A percentile compares a stretch with the other conserved stretches of the same genome.
Evolutionary conservation across 2,329 filamentous ascomycete species (phyloP).

Genomic region (Fusarium nodosum): DNA sequence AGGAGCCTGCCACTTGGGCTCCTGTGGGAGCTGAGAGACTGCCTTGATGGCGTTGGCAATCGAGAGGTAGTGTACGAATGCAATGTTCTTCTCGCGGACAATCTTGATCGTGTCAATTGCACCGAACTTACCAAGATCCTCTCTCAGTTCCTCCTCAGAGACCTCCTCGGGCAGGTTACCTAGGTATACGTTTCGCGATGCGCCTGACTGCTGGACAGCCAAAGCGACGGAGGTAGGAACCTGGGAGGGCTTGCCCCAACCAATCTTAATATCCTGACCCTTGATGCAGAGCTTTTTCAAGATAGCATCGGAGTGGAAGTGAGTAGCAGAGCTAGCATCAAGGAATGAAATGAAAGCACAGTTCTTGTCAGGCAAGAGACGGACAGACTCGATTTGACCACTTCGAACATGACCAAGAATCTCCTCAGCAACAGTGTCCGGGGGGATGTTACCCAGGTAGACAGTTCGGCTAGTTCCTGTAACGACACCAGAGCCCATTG

Average conservation of each 20-base stretch:
- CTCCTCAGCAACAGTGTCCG: constrained; percentile 96
- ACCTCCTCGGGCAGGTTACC: constrained; percentile 94
- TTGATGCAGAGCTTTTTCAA: constrained; percentile 99
- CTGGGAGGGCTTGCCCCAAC: constrained; percentile 98
- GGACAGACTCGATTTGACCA: constrained; percentile 98
- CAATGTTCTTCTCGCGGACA: constrained; percentile 97
- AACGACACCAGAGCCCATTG: constrained; percentile 82
- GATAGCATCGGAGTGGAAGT: constrained; percentile 99
- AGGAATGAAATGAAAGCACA: constrained; percentile 99
- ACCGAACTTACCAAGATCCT: constrained; percentile 96
- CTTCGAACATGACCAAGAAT: constrained; percentile 96
- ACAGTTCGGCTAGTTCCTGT: constrained; percentile 96
- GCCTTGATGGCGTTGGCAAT: constrained; percentile 99
- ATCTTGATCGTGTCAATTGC: constrained; percentile 98
- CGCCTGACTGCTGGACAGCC: constrained; percentile 96
- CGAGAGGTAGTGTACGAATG: constrained; percentile 96
- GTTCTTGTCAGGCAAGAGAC: constrained; percentile 97
- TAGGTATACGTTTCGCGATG: constrained; percentile 96
- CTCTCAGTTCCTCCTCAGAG: constrained; percentile 89
- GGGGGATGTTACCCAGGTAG: constrained; percentile 98
- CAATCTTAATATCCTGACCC: constrained; percentile 99
- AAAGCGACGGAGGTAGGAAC: constrained; percentile 98
- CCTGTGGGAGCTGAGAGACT: constrained; percentile 94
- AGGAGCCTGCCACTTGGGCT: constrained; percentile 95
- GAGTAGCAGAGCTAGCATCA: constrained; percentile 95